phyloP scores from a whole-genome alignment of 768 basidiomycete genomes.

The Termitomyces sp. region DNA sequence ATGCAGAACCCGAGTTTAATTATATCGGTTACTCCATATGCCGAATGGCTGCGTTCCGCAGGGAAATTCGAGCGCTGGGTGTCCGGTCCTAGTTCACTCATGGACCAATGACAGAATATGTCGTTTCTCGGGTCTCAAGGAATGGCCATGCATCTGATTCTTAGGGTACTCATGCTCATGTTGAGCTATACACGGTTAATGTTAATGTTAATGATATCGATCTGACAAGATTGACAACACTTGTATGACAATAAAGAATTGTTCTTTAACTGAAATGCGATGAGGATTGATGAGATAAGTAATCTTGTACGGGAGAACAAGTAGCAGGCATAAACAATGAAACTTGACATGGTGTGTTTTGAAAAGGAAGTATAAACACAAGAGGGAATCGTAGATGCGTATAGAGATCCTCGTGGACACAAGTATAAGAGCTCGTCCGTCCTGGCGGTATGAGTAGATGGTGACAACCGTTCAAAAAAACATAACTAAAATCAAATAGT shows the following conservation, averaged over 20 bases:
- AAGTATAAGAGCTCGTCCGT: constrained; percentile 32
- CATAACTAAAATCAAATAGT: constrained; percentile 10
- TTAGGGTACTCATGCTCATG: neutral
- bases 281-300: constrained; percentile 37
- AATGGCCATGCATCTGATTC: neutral
- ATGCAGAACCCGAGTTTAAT: constrained; percentile 76
- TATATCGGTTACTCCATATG: constrained; percentile 78
- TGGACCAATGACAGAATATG: neutral
- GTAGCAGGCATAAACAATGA: constrained; percentile 28
- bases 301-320: constrained; percentile 27
- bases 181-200: neutral
- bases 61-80: constrained; percentile 46
- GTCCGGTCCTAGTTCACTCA: constrained; percentile 14
- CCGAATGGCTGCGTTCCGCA: constrained; percentile 60
- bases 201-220: neutral
- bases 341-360: constrained; percentile 18
- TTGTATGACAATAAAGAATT: constrained; percentile 38
- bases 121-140: neutral
- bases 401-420: constrained; percentile 17
- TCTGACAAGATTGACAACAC: neutral
- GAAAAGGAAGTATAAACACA: constrained; percentile 10
- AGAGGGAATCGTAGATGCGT: constrained; percentile 15
- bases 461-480: constrained; percentile 23
- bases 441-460: constrained; percentile 31
- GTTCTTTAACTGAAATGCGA: constrained; percentile 35